phyloP scores from a whole-genome alignment of 169 alveolate genomes.

The Eimeria falciformis region DNA sequence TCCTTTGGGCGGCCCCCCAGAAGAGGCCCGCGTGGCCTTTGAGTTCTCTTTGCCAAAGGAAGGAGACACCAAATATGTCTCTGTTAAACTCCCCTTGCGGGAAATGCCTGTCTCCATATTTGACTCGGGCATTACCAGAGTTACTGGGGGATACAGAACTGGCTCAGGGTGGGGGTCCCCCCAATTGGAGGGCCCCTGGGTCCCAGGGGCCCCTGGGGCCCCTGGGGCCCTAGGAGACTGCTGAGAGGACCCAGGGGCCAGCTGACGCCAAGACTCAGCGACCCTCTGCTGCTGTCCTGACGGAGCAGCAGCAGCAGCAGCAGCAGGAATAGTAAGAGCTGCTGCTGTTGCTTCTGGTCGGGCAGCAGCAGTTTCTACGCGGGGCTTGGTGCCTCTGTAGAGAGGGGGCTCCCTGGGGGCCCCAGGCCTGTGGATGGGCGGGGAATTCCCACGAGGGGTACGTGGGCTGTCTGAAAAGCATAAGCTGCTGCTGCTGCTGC shows the following conservation, averaged over 20 bases:
- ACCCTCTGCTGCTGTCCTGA: background rate
- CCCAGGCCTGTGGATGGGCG: background rate
- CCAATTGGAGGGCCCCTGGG: too few relatives aligned
- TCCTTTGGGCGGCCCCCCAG: background rate
- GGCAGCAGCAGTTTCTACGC: background rate
- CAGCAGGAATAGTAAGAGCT: slow-evolving; percentile 18
- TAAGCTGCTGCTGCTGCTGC: slow-evolving; percentile 38
- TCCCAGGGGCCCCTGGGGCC: too few relatives aligned
- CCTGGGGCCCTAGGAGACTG: background rate
- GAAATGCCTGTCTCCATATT: too few relatives aligned
- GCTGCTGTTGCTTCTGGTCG: slow-evolving; percentile 34
- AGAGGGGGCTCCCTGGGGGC: background rate
- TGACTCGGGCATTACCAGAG: too few relatives aligned
- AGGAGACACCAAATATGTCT: too few relatives aligned
- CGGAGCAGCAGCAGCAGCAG: background rate
- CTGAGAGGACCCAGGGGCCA: background rate
- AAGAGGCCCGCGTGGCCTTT: too few relatives aligned
- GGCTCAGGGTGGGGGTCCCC: too few relatives aligned
- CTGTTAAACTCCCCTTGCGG: too few relatives aligned
- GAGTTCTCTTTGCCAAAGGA: background rate
- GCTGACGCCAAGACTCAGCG: slow-evolving; percentile 17
- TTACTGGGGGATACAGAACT: too few relatives aligned
- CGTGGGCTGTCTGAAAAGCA: background rate
- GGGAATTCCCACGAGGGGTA: background rate
- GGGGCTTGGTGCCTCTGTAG: background rate